Evolutionary conservation across 768 basidiomycete species (phyloP).

Genomic region (Leccinum arenicola): DNA sequence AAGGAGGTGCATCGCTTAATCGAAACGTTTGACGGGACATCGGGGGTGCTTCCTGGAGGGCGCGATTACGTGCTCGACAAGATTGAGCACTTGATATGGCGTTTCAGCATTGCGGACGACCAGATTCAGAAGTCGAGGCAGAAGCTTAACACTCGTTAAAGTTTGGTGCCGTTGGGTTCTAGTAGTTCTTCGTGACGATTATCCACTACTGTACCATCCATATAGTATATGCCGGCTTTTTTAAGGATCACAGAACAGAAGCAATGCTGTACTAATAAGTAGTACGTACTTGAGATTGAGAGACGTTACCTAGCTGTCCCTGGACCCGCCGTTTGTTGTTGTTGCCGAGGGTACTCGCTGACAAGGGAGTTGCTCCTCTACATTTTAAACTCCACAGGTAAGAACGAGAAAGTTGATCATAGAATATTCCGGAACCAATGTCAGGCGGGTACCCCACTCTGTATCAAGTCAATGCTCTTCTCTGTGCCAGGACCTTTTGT

Average conservation of each 20-base stretch:
- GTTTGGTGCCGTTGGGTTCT: not conserved
- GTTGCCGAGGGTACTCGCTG: no score
- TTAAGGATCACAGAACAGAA: not conserved
- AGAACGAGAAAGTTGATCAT: constrained; percentile 30
- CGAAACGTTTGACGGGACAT: not conserved
- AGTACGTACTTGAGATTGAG: no score
- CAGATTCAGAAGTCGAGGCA: constrained; percentile 2
- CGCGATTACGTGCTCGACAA: constrained; percentile 9
- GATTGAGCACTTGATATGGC: constrained; percentile 15
- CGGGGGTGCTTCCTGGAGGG: constrained; percentile 2
- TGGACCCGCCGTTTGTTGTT: no score
- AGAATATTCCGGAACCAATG: constrained; percentile 87
- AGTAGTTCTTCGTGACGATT: not conserved
- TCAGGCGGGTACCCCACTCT: constrained; percentile 47
- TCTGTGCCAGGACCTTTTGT: constrained; percentile 53
- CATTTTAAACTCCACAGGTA: no score
- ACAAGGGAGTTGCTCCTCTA: no score
- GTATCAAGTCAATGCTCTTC: constrained; percentile 73
- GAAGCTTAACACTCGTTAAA: not conserved
- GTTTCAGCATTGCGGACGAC: constrained; percentile 9
- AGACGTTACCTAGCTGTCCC: no score
- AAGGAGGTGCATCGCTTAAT: not conserved
- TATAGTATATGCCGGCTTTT: not conserved
- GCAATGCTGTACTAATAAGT: no score
- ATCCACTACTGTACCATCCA: not conserved